A percentile compares a stretch with the other conserved stretches of the same genome.
Conservation (phyloP, 192 early-diverging fungal genomes). For the Rhizophagus clarus region DNA sequence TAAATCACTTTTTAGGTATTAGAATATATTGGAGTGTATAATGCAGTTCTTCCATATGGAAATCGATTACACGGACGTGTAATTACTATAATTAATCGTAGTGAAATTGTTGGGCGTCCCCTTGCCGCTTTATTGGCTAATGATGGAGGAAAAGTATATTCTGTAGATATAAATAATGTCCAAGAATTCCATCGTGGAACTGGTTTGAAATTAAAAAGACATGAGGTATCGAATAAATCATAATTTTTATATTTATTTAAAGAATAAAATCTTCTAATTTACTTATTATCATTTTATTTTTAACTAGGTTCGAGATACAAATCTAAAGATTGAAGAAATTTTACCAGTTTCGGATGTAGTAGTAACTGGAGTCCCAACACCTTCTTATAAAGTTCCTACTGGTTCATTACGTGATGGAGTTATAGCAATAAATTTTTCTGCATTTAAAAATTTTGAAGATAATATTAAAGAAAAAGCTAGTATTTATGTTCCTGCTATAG, state of each 20-base stretch:
- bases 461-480: conserved; percentile 91
- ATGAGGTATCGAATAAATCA: conserved; percentile 46
- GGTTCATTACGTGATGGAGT: conserved; percentile 93
- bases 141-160: conserved; percentile 97
- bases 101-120: conserved; percentile 96
- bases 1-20: conserved; percentile 57
- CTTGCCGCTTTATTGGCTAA: conserved; percentile 96
- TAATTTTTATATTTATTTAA: neutral
- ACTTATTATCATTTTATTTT: conserved; percentile 13
- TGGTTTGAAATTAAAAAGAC: conserved; percentile 65
- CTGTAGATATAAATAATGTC: conserved; percentile 89
- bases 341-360: conserved; percentile 92
- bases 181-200: conserved; percentile 75
- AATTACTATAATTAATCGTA: conserved; percentile 93
- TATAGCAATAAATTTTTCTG: conserved; percentile 96
- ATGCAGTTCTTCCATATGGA: conserved; percentile 84
- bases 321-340: conserved; percentile 74
- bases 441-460: conserved; percentile 93
- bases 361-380: conserved; percentile 93
- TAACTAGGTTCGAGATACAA: conserved; percentile 71
- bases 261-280: neutral
- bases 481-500: conserved; percentile 95
- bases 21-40: conserved; percentile 95
- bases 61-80: conserved; percentile 92
- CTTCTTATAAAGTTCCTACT: conserved; percentile 87